Conservation (phyloP, 1,139 yeast genomes). For the Trichomonascaceae sp. region DNA sequence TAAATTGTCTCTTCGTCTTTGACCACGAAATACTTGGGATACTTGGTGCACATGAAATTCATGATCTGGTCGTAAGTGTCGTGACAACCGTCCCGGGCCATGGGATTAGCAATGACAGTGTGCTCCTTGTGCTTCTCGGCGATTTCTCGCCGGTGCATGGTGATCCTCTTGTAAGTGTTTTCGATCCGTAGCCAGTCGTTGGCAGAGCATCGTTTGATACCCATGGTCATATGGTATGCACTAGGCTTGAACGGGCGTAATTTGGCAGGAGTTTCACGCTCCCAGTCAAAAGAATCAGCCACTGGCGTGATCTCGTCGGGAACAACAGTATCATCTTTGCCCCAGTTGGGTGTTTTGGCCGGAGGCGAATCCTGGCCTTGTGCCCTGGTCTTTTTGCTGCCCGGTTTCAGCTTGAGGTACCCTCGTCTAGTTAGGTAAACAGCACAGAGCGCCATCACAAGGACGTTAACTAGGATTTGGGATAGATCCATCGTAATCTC, state of each 20-base stretch:
- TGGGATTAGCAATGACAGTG: constrained; percentile 28
- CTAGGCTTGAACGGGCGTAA: constrained; percentile 55
- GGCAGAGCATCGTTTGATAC: constrained; percentile 39
- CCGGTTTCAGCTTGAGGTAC: constrained; percentile 7
- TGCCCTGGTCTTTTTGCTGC: no score
- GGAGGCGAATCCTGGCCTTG: no score
- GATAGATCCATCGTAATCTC: no score
- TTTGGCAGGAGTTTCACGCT: constrained; percentile 32
- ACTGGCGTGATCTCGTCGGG: constrained; percentile 9
- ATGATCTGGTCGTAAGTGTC: constrained; percentile 44
- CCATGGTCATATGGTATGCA: constrained; percentile 55
- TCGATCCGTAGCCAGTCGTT: constrained; percentile 62
- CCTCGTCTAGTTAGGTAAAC: no score
- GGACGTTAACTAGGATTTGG: no score
- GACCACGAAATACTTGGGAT: constrained; percentile 42
- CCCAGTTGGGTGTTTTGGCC: no score
- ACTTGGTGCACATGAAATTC: constrained; percentile 37
- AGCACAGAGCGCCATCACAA: no score
- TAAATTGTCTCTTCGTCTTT: constrained; percentile 8
- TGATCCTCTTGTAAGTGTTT: constrained; percentile 38
- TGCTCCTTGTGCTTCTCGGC: constrained; percentile 32
- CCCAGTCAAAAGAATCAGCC: constrained; percentile 30
- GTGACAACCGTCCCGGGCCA: constrained; percentile 34
- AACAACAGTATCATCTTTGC: constrained; percentile 1
- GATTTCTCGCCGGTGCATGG: constrained; percentile 33